These are phyloP conservation scores for Hibiscus tridactylites DNA, from an alignment of 345 rosid species.

Conservation along the genomic window DNA sequence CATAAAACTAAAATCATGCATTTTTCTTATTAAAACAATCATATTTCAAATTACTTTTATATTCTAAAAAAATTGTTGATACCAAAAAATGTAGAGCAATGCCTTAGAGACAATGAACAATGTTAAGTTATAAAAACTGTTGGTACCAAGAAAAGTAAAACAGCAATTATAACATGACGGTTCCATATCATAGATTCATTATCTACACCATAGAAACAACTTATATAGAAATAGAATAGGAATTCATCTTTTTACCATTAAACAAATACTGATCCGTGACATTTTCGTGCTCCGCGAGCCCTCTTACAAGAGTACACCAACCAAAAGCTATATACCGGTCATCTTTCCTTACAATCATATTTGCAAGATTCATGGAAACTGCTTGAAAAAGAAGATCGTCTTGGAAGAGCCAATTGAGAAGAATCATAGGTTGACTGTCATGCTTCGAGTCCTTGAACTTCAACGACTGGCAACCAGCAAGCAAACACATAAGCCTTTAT, in stretches of 20 bases:
- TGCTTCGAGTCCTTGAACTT: constrained; percentile 46
- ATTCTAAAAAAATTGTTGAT: neutral
- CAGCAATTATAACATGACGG: neutral
- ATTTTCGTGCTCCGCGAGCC: constrained; percentile 48
- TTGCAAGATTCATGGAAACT: constrained; percentile 35
- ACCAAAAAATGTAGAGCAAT: neutral
- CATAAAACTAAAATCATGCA: neutral
- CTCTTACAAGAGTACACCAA: constrained; percentile 73
- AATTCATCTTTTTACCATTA: constrained; percentile 36
- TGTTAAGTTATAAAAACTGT: neutral
- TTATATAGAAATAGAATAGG: neutral
- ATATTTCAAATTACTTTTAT: neutral
- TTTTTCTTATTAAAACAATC: neutral
- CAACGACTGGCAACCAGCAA: constrained; percentile 37
- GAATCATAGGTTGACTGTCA: constrained; percentile 42
- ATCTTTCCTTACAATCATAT: constrained; percentile 44
- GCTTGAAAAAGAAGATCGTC: constrained; percentile 53
- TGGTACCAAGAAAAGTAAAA: neutral
- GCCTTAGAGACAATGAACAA: neutral
- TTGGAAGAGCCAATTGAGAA: constrained; percentile 64
- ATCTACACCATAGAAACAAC: neutral
- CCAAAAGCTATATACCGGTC: constrained; percentile 67
- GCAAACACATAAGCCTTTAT: neutral
- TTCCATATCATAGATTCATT: neutral
- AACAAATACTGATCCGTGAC: constrained; percentile 31